Evolutionary conservation across 164 flowering plant species (phyloP).

Genomic region (Vitis rotundifolia): DNA sequence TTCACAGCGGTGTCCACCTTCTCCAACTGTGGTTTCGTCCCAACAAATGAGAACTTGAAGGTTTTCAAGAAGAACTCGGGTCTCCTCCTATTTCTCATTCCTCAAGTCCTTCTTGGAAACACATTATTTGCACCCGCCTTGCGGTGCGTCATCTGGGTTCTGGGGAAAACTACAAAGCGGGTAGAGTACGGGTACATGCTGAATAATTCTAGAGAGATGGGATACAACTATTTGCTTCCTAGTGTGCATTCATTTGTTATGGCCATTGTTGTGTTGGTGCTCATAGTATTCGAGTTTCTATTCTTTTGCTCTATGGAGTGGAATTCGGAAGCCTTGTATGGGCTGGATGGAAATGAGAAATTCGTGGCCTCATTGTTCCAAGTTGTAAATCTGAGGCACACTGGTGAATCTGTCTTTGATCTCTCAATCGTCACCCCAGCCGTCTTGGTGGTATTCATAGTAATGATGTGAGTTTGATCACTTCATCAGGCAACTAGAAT

Average conservation of each 20-base stretch:
- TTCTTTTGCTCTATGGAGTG: constrained; percentile 64
- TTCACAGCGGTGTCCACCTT: constrained; percentile 36
- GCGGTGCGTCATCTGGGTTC: constrained; percentile 38
- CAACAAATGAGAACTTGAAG: constrained; percentile 84
- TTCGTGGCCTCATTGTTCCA: constrained; percentile 53
- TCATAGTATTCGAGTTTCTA: constrained; percentile 41
- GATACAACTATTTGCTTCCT: constrained; percentile 48
- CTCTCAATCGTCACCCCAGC: constrained; percentile 56
- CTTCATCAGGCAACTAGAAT: too few relatives aligned
- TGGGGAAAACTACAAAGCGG: constrained; percentile 27
- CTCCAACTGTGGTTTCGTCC: constrained; percentile 40
- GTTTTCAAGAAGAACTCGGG: constrained; percentile 61
- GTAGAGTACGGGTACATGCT: constrained; percentile 38
- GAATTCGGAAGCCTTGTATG: constrained; percentile 49
- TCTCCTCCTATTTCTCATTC: constrained; percentile 57
- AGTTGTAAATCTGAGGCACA: constrained; percentile 56
- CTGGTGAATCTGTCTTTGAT: constrained; percentile 65
- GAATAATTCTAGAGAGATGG: constrained; percentile 33
- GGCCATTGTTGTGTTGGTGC: constrained; percentile 39
- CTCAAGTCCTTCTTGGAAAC: constrained; percentile 71
- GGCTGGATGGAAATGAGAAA: constrained; percentile 51
- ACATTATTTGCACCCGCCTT: constrained; percentile 56
- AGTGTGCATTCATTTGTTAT: constrained; percentile 23
- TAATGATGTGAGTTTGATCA: constrained; percentile 69
- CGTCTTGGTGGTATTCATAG: constrained; percentile 51